Conservation (phyloP, 2,329 filamentous ascomycete species). For the Cladosporium sp. region DNA sequence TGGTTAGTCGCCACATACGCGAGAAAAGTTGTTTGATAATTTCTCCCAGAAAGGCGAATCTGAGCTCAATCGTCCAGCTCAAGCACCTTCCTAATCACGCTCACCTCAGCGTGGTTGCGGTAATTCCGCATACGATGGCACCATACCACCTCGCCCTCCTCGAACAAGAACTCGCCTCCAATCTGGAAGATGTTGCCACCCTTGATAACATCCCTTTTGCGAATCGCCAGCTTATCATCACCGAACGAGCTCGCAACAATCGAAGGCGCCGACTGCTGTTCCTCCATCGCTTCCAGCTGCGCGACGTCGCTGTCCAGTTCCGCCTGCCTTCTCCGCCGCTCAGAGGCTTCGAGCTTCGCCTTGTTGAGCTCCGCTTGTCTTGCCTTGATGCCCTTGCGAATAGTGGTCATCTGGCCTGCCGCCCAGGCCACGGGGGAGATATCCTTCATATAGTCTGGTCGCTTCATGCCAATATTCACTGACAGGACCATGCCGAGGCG, state of each 20-base stretch:
- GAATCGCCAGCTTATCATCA: conserved; percentile 26
- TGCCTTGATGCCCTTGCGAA: conserved; percentile 28
- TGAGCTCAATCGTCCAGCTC: conserved; percentile 36
- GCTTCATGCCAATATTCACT: conserved; percentile 34
- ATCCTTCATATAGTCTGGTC: conserved; percentile 41
- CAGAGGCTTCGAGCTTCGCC: conserved; percentile 5
- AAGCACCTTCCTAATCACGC: conserved; percentile 37
- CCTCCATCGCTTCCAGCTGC: conserved; percentile 11
- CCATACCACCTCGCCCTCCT: conserved; percentile 43
- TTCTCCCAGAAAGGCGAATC: background rate
- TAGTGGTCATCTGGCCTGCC: conserved; percentile 34
- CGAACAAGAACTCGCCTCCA: conserved; percentile 44
- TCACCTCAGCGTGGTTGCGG: conserved; percentile 40
- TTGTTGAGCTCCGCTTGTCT: conserved; percentile 12
- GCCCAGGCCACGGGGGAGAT: conserved; percentile 34
- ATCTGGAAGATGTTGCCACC: conserved; percentile 43
- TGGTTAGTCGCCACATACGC: background rate
- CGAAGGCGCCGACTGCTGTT: background rate
- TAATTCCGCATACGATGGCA: conserved; percentile 44
- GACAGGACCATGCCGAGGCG: conserved; percentile 37
- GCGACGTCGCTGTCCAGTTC: background rate
- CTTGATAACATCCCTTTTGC: conserved; percentile 34
- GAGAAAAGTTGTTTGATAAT: background rate
- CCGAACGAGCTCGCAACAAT: background rate
- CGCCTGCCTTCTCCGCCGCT: conserved; percentile 7